Conservation (phyloP, 805 yeast species). For the Nakazawaea siamensis region DNA sequence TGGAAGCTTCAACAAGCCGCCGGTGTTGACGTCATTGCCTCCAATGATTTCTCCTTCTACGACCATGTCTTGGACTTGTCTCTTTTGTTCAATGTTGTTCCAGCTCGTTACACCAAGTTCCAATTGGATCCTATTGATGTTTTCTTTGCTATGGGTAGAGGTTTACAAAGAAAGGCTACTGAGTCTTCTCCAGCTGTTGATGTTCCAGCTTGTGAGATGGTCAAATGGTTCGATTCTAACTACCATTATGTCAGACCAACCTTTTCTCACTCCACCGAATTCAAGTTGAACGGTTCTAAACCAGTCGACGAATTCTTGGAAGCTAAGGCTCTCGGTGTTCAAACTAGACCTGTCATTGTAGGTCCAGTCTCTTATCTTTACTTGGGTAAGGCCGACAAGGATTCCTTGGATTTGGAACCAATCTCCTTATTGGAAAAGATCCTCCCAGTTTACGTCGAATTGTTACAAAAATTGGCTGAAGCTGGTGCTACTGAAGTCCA, state of each 20-base stretch:
- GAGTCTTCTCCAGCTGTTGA: conserved; percentile 85
- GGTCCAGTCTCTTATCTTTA: conserved; percentile 95
- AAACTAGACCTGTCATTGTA: conserved; percentile 94
- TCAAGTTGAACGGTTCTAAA: conserved; percentile 93
- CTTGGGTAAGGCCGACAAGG: conserved; percentile 98
- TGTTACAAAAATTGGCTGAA: conserved; percentile 75
- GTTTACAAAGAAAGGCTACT: conserved; percentile 95
- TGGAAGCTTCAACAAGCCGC: conserved; percentile 97
- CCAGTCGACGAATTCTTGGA: conserved; percentile 97
- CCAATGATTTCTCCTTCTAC: conserved; percentile 97
- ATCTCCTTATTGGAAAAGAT: conserved; percentile 81
- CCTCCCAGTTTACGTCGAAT: conserved; percentile 87
- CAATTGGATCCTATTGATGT: conserved; percentile 85
- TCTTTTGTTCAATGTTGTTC: conserved; percentile 87
- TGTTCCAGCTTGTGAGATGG: conserved; percentile 99
- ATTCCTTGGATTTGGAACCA: conserved; percentile 91
- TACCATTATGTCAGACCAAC: conserved; percentile 99
- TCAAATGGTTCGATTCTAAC: conserved; percentile 99
- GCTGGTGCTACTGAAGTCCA: conserved; percentile 96
- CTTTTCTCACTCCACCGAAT: conserved; percentile 87
- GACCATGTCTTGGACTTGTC: conserved; percentile 95
- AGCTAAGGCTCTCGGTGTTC: conserved; percentile 93
- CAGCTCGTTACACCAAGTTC: conserved; percentile 93
- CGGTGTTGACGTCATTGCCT: conserved; percentile 94
- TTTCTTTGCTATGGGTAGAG: conserved; percentile 99